Conservation (phyloP, 2,329 filamentous ascomycete species). For the Colletotrichum sp. region DNA sequence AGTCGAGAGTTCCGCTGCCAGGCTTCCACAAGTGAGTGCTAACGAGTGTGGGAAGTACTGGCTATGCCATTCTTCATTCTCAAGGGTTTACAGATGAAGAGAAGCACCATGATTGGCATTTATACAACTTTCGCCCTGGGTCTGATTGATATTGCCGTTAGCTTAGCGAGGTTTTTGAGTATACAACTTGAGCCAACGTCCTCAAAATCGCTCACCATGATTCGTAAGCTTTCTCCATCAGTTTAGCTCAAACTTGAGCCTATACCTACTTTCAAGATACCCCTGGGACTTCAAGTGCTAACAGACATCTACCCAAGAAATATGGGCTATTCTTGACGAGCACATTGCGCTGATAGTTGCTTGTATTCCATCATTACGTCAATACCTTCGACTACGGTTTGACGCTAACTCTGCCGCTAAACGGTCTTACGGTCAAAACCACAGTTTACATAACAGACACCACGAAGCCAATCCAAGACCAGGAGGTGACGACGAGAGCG, state of each 20-base stretch:
- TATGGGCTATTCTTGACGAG: background rate
- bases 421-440: background rate
- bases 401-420: background rate
- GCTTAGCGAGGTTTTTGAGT: background rate
- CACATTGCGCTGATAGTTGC: background rate
- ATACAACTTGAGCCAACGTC: background rate
- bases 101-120: background rate
- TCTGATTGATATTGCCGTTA: background rate
- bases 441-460: background rate
- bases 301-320: background rate
- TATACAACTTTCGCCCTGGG: background rate
- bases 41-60: background rate
- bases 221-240: background rate
- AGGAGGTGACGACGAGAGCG: background rate
- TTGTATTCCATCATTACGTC: background rate
- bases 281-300: background rate
- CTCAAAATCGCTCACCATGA: background rate
- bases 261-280: background rate
- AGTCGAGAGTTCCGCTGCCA: background rate
- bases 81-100: background rate
- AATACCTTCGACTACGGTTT: background rate
- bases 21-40: background rate
- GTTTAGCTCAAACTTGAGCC: background rate
- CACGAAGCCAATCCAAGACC: background rate
- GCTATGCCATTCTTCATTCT: background rate